These are phyloP conservation scores for Tremella fuciformis DNA, from an alignment of 768 basidiomycete species.

Conservation along the genomic window DNA sequence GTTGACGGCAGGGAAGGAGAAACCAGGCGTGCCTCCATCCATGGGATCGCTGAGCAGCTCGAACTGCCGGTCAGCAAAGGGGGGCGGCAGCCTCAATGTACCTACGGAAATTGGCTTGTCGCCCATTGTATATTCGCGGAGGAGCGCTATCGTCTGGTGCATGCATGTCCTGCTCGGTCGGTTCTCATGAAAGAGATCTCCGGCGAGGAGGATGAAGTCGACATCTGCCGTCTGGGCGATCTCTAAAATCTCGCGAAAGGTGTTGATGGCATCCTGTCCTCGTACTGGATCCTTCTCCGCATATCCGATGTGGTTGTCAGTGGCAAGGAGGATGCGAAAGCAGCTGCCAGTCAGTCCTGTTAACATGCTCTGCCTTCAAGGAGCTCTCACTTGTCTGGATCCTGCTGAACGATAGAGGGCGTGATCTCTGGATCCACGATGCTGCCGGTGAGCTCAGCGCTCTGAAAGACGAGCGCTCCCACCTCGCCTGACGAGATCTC, in stretches of 20 bases:
- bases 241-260: constrained; percentile 89
- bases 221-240: constrained; percentile 77
- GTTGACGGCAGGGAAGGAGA: constrained; percentile 93
- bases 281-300: constrained; percentile 90
- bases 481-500: too few species aligned
- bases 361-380: not conserved
- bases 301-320: constrained; percentile 95
- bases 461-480: too few species aligned
- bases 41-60: constrained; percentile 89
- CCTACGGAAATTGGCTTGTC: constrained; percentile 70
- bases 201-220: constrained; percentile 90
- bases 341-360: constrained; percentile 35
- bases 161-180: constrained; percentile 85
- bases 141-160: constrained; percentile 80
- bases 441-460: not conserved
- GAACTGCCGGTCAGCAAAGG: constrained; percentile 54
- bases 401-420: not conserved
- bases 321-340: constrained; percentile 74
- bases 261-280: constrained; percentile 91
- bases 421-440: constrained; percentile 4
- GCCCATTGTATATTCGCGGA: constrained; percentile 85
- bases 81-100: not conserved
- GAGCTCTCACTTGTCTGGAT: constrained; percentile 1
- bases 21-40: constrained; percentile 81
- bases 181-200: constrained; percentile 97